These are phyloP conservation scores for Sedum album DNA, from an alignment of 164 flowering plant species.

Conservation along the genomic window DNA sequence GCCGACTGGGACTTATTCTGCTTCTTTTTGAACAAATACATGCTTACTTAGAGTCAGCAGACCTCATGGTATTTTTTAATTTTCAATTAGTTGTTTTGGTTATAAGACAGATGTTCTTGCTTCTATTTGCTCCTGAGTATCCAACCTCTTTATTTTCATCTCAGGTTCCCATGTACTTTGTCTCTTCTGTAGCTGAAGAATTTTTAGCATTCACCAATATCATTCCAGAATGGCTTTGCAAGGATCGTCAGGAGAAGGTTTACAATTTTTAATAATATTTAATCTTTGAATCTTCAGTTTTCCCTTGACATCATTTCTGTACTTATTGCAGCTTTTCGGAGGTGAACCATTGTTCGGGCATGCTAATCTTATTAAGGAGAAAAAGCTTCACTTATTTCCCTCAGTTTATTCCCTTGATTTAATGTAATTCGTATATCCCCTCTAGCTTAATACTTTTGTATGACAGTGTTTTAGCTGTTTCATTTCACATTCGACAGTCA, in stretches of 20 bases:
- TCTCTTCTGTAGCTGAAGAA: conserved; percentile 78
- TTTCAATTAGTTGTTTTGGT: neutral
- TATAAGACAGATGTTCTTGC: neutral
- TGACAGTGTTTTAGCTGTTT: neutral
- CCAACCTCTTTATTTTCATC: neutral
- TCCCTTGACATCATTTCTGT: neutral
- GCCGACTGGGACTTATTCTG: conserved; percentile 50
- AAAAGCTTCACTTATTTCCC: conserved; percentile 58
- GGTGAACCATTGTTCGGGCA: conserved; percentile 73
- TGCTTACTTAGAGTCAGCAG: conserved; percentile 34
- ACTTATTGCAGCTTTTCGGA: conserved; percentile 45
- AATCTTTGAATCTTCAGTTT: neutral
- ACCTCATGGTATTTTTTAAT: conserved; percentile 35
- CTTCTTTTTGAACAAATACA: conserved; percentile 67
- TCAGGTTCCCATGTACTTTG: conserved; percentile 73
- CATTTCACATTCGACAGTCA: neutral
- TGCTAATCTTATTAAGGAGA: conserved; percentile 46
- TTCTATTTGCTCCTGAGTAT: neutral
- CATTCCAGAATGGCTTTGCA: conserved; percentile 87
- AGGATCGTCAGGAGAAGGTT: conserved; percentile 72
- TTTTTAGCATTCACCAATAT: conserved; percentile 52
- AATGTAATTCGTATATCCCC: conserved; percentile 34
- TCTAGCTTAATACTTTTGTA: neutral
- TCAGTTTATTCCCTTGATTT: conserved; percentile 50
- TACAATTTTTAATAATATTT: neutral